Percentiles rank a stretch among this genome's conserved stretches.
These are phyloP conservation scores for Selaginella moellendorffii DNA, from an alignment of 75 land plant species.

Conservation along the genomic window DNA sequence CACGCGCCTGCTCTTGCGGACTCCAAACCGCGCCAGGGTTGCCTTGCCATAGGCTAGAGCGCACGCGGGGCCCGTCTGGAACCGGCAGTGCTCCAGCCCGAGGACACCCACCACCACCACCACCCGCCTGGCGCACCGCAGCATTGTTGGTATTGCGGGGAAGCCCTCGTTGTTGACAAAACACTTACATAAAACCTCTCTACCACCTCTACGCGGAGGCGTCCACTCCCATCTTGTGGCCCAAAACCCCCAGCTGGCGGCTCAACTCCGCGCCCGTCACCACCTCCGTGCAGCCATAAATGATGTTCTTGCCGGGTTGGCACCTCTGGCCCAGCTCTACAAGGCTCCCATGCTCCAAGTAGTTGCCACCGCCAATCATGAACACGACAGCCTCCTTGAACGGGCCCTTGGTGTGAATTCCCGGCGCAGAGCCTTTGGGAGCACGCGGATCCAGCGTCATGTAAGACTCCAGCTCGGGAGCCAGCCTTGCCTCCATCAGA, in stretches of 20 bases:
- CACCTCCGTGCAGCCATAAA: conserved; percentile 91
- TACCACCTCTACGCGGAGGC: too few relatives aligned
- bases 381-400: conserved; percentile 96
- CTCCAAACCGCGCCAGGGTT: background rate
- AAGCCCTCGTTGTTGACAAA: too few relatives aligned
- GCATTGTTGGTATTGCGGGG: too few relatives aligned
- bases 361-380: conserved; percentile 98
- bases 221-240: conserved; percentile 46
- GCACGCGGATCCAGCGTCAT: conserved; percentile 82
- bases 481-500: conserved; percentile 75
- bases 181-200: too few relatives aligned
- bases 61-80: too few relatives aligned
- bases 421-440: conserved; percentile 25
- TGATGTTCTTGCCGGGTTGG: conserved; percentile 65
- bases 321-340: conserved; percentile 66
- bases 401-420: conserved; percentile 58
- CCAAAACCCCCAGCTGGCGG: conserved; percentile 59
- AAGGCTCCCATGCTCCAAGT: conserved; percentile 79
- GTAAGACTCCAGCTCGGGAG: conserved; percentile 75
- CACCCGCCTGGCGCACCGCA: too few relatives aligned
- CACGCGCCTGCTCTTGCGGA: background rate
- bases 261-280: conserved; percentile 72
- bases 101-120: too few relatives aligned
- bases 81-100: too few relatives aligned
- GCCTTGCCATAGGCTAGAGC: background rate